phyloP scores from a whole-genome alignment of 495 filamentous ascomycete genomes.

The Podospora comata region DNA sequence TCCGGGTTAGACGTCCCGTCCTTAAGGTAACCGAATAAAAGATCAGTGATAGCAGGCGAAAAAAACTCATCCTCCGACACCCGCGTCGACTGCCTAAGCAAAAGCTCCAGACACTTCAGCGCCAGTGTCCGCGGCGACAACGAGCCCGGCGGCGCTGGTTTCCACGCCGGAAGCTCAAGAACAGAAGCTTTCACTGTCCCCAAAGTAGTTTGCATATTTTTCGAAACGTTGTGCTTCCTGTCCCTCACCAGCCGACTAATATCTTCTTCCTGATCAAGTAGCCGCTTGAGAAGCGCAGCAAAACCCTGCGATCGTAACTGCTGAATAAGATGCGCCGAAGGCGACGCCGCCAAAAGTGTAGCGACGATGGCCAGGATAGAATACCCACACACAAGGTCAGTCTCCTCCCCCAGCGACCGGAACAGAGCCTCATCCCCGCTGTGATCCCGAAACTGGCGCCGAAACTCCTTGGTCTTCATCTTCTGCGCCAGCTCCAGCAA shows the following conservation, averaged over 20 bases:
- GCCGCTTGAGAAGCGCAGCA: slow-evolving; percentile 47
- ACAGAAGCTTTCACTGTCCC: slow-evolving; percentile 49
- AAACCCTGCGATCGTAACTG: slow-evolving; percentile 50
- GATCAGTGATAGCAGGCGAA: slow-evolving; percentile 46
- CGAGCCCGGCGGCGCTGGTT: slow-evolving; percentile 43
- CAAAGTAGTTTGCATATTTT: slow-evolving; percentile 54
- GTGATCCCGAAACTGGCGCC: slow-evolving; percentile 70
- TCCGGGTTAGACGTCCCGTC: slow-evolving; percentile 32
- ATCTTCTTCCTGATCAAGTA: slow-evolving; percentile 52
- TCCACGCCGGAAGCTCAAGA: slow-evolving; percentile 55
- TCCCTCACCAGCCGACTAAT: slow-evolving; percentile 57
- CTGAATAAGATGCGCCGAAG: slow-evolving; percentile 47
- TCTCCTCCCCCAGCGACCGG: slow-evolving; percentile 49
- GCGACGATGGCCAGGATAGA: slow-evolving; percentile 55
- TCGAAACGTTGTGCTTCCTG: slow-evolving; percentile 67
- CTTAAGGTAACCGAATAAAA: slow-evolving; percentile 50
- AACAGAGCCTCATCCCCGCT: slow-evolving; percentile 68
- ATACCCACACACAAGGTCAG: slow-evolving; percentile 56
- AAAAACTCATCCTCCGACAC: slow-evolving; percentile 51
- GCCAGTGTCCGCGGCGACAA: slow-evolving; percentile 63
- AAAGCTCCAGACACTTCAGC: slow-evolving; percentile 61
- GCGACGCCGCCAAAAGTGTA: slow-evolving; percentile 52
- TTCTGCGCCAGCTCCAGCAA: slow-evolving; percentile 70
- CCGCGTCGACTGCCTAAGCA: slow-evolving; percentile 53
- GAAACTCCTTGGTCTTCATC: slow-evolving; percentile 62